A percentile compares a stretch with the other conserved stretches of the same genome.
Conservation (phyloP, 2,329 filamentous ascomycete genomes). For the Ceratocystis diversiconidia region DNA sequence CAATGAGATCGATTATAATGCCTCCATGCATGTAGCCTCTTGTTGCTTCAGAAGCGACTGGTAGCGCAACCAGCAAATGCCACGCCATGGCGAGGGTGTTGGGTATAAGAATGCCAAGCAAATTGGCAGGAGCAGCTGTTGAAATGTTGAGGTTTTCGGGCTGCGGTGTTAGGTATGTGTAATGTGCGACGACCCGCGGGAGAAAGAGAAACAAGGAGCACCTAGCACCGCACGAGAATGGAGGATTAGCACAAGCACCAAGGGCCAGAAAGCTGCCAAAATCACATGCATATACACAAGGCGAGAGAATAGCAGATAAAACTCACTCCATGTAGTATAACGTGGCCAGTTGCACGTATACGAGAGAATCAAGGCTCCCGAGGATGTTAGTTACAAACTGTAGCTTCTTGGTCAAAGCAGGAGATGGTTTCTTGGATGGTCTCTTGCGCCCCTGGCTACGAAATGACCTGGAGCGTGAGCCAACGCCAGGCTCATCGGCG, state of each 20-base stretch:
- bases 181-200: slow-evolving; percentile 44
- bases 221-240: slow-evolving; percentile 27
- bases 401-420: slow-evolving; percentile 41
- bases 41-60: slow-evolving; percentile 44
- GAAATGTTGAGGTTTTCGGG: slow-evolving; percentile 40
- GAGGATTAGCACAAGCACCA: slow-evolving; percentile 14
- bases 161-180: slow-evolving; percentile 50
- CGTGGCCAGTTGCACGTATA: slow-evolving; percentile 50
- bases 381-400: slow-evolving; percentile 47
- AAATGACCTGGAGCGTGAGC: slow-evolving; percentile 19
- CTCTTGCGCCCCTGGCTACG: slow-evolving; percentile 25
- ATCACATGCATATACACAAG: no score
- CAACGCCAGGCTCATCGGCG: slow-evolving; percentile 17
- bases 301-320: not conserved
- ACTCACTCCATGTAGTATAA: slow-evolving; percentile 59
- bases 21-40: slow-evolving; percentile 55
- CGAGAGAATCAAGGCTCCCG: slow-evolving; percentile 45
- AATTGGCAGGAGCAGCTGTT: slow-evolving; percentile 42
- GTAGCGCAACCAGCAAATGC: slow-evolving; percentile 42
- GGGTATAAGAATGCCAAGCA: slow-evolving; percentile 43
- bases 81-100: slow-evolving; percentile 47
- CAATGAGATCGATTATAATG: slow-evolving; percentile 52
- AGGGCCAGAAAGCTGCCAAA: no score
- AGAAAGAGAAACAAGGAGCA: slow-evolving; percentile 51
- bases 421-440: slow-evolving; percentile 27